Evolutionary conservation across 805 yeast genomes (phyloP).

Genomic region (Hyphopichia homilentoma): DNA sequence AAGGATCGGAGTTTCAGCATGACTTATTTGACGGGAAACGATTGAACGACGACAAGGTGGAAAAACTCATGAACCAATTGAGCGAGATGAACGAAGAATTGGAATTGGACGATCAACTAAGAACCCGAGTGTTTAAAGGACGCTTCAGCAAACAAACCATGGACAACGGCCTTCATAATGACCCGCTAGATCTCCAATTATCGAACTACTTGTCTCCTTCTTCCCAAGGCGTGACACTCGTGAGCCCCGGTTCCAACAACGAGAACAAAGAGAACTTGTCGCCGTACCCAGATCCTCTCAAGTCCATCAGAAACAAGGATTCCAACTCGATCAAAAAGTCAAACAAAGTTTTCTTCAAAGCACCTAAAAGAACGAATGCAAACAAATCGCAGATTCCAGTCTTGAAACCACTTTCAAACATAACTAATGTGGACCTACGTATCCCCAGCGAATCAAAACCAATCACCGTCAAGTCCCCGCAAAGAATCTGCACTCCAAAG

Average conservation of each 20-base stretch:
- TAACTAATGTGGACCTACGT: conserved; percentile 12
- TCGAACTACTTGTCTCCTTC: conserved; percentile 13
- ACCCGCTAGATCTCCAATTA: conserved; percentile 33
- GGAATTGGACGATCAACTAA: conserved; percentile 31
- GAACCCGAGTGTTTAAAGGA: conserved; percentile 33
- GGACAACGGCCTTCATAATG: conserved; percentile 10
- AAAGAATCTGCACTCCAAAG: conserved; percentile 43
- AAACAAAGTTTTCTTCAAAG: conserved; percentile 14
- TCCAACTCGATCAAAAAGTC: conserved; percentile 16
- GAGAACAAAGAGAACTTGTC: conserved; percentile 31
- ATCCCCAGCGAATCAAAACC: conserved; percentile 8
- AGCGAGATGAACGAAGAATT: conserved; percentile 23
- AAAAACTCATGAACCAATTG: conserved; percentile 31
- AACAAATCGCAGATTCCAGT: conserved; percentile 19
- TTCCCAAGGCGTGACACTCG: conserved; percentile 1
- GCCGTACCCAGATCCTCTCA: conserved; percentile 23
- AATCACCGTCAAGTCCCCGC: conserved; percentile 25
- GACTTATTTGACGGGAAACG: conserved; percentile 13
- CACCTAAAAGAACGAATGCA: conserved; percentile 11
- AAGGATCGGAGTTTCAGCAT: conserved; percentile 1
- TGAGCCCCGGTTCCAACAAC: too few species aligned
- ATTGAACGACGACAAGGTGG: conserved; percentile 33
- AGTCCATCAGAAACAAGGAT: conserved; percentile 11
- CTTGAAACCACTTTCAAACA: conserved; percentile 21
- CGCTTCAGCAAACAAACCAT: conserved; percentile 21